Evolutionary conservation across 1,284 basidiomycete species (phyloP), one percentile per base, ranked within the genome.

Genomic region (Fomitiporia mediterranea): DNA sequence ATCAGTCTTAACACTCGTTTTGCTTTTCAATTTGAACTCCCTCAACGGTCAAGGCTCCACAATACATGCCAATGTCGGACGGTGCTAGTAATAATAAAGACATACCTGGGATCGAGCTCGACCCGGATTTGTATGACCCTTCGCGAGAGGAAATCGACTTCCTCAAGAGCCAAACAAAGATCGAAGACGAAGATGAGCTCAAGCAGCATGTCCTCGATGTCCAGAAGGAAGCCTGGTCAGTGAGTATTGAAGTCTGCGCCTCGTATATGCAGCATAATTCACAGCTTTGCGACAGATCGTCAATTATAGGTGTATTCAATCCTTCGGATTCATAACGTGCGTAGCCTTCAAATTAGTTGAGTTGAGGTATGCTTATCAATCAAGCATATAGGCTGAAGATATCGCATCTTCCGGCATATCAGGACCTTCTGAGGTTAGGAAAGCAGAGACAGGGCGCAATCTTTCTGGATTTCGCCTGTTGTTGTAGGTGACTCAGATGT

Each of bases 341-440:
- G 53, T 56, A 30, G n/a, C n/a, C n/a, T n/a, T n/a, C n/a, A n/a
- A n/a, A n/a, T n/a, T n/a, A n/a, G n/a, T n/a, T n/a, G n/a, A n/a
- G n/a, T n/a, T n/a, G n/a, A n/a, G n/a, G n/a, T n/a, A n/a, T n/a
- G 8, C 8, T 19, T 15, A n/a, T 51, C 3, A 30, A 13, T 4
- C 40, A 19, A n/a, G 17, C n/a, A 5, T 52, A 4, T 35, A 59
- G 58, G n/a, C 54, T 66, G 9, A 53, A 60, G 51, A 66, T 70
- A 40, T 61, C 61, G 15, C 54, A 43, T 8, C 51, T 61, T 28
- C 64, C 63, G 6, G 52, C 37, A 11, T 70, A 69, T 51, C 30
- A 60, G 2, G 25, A 65, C 11, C 57, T 68, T 13, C 50, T 70
- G 34, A 61, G 55, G 38, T 49, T 70, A 25, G 69, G 67, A 25